Percentiles rank a stretch among this genome's conserved stretches.
These are phyloP conservation scores for Aspergillus latus DNA, from an alignment of 2,329 filamentous ascomycete species.

Conservation along the genomic window DNA sequence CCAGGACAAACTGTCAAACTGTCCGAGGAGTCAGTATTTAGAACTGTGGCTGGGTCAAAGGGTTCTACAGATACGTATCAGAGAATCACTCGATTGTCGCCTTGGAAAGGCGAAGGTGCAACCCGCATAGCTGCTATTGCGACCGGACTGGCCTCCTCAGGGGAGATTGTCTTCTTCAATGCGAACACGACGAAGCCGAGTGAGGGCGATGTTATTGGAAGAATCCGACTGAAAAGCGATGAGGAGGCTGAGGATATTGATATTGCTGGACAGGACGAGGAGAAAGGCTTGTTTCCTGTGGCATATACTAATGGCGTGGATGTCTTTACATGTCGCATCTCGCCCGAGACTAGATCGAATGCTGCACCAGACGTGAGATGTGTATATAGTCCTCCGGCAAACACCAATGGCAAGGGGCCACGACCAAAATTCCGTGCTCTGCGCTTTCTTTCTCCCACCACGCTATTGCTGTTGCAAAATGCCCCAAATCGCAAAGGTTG, in stretches of 20 bases:
- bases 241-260: conserved; percentile 54
- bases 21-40: conserved; percentile 55
- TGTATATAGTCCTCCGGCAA: conserved; percentile 31
- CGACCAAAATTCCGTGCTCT: conserved; percentile 56
- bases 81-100: conserved; percentile 58
- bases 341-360: conserved; percentile 50
- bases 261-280: conserved; percentile 33
- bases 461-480: conserved; percentile 59
- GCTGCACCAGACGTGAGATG: conserved; percentile 33
- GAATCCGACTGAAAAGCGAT: conserved; percentile 51
- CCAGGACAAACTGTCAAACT: conserved; percentile 44
- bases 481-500: conserved; percentile 54
- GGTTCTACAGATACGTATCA: conserved; percentile 57
- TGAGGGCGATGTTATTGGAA: conserved; percentile 53
- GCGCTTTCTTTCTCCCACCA: conserved; percentile 55
- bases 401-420: conserved; percentile 32
- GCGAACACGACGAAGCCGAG: conserved; percentile 58
- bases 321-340: conserved; percentile 66
- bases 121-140: conserved; percentile 73
- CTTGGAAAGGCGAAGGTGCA: conserved; percentile 52
- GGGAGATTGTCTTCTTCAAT: conserved; percentile 79
- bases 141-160: conserved; percentile 71
- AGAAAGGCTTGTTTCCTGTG: conserved; percentile 60
- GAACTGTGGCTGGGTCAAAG: conserved; percentile 33
- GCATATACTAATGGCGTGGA: conserved; percentile 77